phyloP scores from a whole-genome alignment of 208 protist species.

The Trypanosoma mega region DNA sequence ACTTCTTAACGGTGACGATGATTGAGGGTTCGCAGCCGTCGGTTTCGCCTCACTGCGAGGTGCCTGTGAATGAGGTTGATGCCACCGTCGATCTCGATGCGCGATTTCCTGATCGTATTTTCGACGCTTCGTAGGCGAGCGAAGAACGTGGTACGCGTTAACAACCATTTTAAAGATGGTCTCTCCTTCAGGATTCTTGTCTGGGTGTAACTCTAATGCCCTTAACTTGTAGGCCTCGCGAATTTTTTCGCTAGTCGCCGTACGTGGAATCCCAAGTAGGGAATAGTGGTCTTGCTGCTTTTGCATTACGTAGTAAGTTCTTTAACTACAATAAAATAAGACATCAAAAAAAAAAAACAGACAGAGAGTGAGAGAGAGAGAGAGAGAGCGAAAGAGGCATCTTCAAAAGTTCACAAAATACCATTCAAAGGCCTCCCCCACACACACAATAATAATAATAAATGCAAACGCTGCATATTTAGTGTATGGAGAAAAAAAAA shows the following conservation, averaged over 20 bases:
- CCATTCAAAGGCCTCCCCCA: too few relatives aligned
- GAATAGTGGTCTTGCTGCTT: constrained; percentile 65
- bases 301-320: constrained; percentile 3
- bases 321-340: constrained; percentile 41
- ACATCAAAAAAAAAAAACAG: too few relatives aligned
- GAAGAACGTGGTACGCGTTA: constrained; percentile 81
- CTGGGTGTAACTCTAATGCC: constrained; percentile 82
- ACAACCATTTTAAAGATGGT: constrained; percentile 77
- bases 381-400: too few relatives aligned
- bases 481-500: too few relatives aligned
- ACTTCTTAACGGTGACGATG: neutral
- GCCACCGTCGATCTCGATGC: constrained; percentile 35
- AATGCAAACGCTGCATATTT: too few relatives aligned
- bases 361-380: too few relatives aligned
- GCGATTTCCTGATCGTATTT: constrained; percentile 72
- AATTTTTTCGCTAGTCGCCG: constrained; percentile 76
- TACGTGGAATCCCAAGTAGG: constrained; percentile 65
- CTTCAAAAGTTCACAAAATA: too few relatives aligned
- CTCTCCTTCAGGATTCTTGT: constrained; percentile 90
- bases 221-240: constrained; percentile 83
- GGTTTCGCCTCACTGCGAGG: constrained; percentile 3
- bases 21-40: constrained; percentile 5
- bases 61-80: neutral
- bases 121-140: constrained; percentile 61
- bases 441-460: too few relatives aligned